Conservation (phyloP, 495 filamentous ascomycete species). For the Hyphodiscus hymeniophilus region DNA sequence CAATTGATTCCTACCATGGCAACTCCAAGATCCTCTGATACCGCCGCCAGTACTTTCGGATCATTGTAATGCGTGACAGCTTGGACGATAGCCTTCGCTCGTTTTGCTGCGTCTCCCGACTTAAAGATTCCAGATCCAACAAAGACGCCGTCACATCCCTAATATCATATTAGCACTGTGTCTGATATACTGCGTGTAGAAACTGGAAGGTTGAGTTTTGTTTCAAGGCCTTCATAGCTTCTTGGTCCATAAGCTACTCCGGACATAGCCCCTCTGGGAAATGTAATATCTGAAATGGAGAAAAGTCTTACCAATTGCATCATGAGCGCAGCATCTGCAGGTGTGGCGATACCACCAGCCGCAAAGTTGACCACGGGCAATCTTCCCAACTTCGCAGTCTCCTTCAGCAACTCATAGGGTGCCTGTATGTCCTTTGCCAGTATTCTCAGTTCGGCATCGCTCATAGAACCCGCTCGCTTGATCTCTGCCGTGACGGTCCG, state of each 20-base stretch:
- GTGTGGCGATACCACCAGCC: slow-evolving; percentile 92
- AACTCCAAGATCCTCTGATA: slow-evolving; percentile 79
- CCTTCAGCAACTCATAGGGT: slow-evolving; percentile 68
- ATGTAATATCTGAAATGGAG: too few species aligned
- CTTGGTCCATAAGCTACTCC: too few species aligned
- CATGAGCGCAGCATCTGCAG: slow-evolving; percentile 95
- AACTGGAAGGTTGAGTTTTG: too few species aligned
- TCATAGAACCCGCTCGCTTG: slow-evolving; percentile 53
- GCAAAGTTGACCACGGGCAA: slow-evolving; percentile 98
- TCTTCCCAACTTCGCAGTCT: slow-evolving; percentile 78
- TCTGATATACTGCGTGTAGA: too few species aligned
- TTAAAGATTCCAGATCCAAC: slow-evolving; percentile 98
- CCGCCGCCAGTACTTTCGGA: slow-evolving; percentile 77
- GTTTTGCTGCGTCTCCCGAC: slow-evolving; percentile 75
- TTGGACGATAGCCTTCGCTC: slow-evolving; percentile 90
- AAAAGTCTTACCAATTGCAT: too few species aligned
- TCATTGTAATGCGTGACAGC: slow-evolving; percentile 86
- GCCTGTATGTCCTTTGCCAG: slow-evolving; percentile 75
- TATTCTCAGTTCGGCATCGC: slow-evolving; percentile 59
- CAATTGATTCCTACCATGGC: slow-evolving; percentile 95
- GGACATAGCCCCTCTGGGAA: too few species aligned
- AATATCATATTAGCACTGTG: too few species aligned
- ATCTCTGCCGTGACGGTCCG: slow-evolving; percentile 84
- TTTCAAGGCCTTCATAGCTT: too few species aligned
- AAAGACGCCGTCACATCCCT: slow-evolving; percentile 97